A percentile compares a stretch with the other conserved stretches of the same genome.
phyloP scores from a whole-genome alignment of 176 grass and related monocot species.

The Eragrostis nindensis region DNA sequence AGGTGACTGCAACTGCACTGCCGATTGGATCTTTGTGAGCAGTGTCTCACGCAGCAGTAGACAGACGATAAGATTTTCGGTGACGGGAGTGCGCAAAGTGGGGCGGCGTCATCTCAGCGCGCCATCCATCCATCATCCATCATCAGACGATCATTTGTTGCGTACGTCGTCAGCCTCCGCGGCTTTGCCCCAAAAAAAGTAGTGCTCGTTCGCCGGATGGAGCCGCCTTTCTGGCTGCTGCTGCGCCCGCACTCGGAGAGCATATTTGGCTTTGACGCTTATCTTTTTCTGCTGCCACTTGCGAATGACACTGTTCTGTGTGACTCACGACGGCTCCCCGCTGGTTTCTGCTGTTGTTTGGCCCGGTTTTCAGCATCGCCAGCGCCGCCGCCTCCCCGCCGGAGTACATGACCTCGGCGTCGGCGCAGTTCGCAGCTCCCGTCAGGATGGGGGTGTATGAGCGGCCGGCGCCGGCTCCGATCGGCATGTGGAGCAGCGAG shows the following conservation, averaged over 20 bases:
- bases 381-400: slow-evolving; percentile 44
- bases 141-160: slow-evolving; percentile 43
- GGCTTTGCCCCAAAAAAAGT: slow-evolving; percentile 38
- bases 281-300: slow-evolving; percentile 29
- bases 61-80: neutral
- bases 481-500: slow-evolving; percentile 68
- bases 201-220: slow-evolving; percentile 16
- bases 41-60: neutral
- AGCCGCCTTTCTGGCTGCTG: slow-evolving; percentile 17
- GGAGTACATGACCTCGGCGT: slow-evolving; percentile 71
- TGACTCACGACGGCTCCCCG: neutral
- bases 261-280: slow-evolving; percentile 24
- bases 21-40: neutral
- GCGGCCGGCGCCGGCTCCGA: slow-evolving; percentile 44
- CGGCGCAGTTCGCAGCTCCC: slow-evolving; percentile 66
- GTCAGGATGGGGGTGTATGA: slow-evolving; percentile 72
- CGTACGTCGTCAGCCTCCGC: slow-evolving; percentile 32
- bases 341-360: neutral
- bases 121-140: too few relatives aligned
- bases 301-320: neutral
- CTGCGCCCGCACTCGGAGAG: slow-evolving; percentile 20
- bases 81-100: neutral
- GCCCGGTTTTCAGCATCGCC: slow-evolving; percentile 22
- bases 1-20: neutral
- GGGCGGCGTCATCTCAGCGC: slow-evolving; percentile 19